Evolutionary conservation across 805 yeast species (phyloP), one percentile per base, ranked within the genome.

Genomic region (Candida ficus): DNA sequence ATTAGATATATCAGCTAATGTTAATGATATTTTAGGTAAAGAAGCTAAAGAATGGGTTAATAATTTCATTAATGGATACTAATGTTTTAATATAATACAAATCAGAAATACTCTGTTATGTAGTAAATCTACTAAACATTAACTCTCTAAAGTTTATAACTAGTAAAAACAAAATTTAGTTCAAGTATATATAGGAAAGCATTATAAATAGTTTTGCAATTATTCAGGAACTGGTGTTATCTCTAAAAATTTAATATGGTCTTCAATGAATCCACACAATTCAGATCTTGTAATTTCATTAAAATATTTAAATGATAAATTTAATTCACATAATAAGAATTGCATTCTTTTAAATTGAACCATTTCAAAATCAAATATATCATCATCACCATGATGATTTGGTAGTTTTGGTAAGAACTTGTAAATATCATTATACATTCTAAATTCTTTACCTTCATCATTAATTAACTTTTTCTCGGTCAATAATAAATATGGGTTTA

Each of bases 261-360:
- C 60, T 4, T 47, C 49, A 26, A 78, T 62, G 46, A 76, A 82
- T 13, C 47, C 47, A 54, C 84, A 78, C 25, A 78, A 55, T 17
- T 64, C 75, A 2, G 47, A 43, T 30, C 73, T 58, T 40, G 63
- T 59, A 12, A 74, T 66, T 5, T 64, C 58, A 32, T 65, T 61
- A 49, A 73, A 76, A 28, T 64, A 61, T n/a, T 67, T 68, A 25
- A 78, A 52, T 3, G 70, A 54, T 19, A 76, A 49, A 25, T 71
- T 64, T 44, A 68, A 44, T 29, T 74, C 77, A 55, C 85, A 79
- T 13, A 78, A 50, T 34, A 76, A 61, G 41, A 63, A 64, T 38
- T 69, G 61, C 82, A 78, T 76, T 42, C 72, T 70, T 35, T 64
- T 59, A 78, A 80, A 79, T 49, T 75, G 77, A 18, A 66, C 67